phyloP scores from a whole-genome alignment of 2,329 filamentous ascomycete genomes.

The Monilinia laxa region DNA sequence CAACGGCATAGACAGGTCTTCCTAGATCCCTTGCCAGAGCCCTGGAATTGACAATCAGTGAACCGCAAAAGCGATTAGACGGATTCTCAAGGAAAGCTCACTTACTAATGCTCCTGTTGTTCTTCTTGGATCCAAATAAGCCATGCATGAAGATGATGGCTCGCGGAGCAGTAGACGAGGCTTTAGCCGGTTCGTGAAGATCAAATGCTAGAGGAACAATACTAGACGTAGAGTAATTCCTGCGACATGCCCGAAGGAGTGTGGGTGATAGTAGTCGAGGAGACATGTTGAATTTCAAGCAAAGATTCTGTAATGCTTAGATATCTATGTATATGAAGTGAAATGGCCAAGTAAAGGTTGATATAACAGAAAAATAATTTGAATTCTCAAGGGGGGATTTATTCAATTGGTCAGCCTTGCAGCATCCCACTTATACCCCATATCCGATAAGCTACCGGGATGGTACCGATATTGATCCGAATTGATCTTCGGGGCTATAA shows the following conservation, averaged over 20 bases:
- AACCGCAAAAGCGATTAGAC: slow-evolving; percentile 25
- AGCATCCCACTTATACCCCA: background rate
- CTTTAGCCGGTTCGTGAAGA: slow-evolving; percentile 59
- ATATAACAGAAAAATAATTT: slow-evolving; percentile 17
- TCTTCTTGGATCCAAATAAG: slow-evolving; percentile 91
- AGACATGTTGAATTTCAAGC: slow-evolving; percentile 24
- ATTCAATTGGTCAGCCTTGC: slow-evolving; percentile 18
- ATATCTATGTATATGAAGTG: background rate
- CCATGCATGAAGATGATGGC: slow-evolving; percentile 91
- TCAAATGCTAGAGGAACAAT: slow-evolving; percentile 57
- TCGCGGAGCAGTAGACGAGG: slow-evolving; percentile 45
- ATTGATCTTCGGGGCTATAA: background rate
- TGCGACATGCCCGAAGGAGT: slow-evolving; percentile 18
- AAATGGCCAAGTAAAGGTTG: background rate
- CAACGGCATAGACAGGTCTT: slow-evolving; percentile 77
- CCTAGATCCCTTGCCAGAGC: slow-evolving; percentile 77
- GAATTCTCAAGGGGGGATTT: background rate
- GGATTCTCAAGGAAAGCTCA: slow-evolving; percentile 45
- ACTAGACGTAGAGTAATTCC: slow-evolving; percentile 26
- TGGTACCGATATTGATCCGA: background rate
- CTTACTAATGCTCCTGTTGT: slow-evolving; percentile 94
- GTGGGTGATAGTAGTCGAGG: slow-evolving; percentile 24
- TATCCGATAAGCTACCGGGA: slow-evolving; percentile 6
- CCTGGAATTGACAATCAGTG: slow-evolving; percentile 48
- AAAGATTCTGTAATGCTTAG: background rate